These are phyloP conservation scores for Taphrina pruni DNA, from an alignment of 1,139 yeast genomes.

Conservation along the genomic window DNA sequence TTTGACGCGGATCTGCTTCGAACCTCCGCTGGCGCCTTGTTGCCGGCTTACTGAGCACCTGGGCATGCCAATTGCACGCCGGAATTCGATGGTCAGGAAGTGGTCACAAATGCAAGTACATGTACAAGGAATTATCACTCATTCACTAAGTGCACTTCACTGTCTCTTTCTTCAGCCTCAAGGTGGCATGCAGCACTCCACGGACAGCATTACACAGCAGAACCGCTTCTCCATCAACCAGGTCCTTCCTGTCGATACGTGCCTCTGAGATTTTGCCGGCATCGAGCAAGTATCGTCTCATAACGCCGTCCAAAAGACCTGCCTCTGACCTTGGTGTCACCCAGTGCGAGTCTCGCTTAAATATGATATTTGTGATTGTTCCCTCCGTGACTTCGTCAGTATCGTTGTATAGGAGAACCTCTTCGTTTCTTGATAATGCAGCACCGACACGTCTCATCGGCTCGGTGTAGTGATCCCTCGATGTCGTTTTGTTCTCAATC, in stretches of 20 bases:
- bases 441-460: conserved; percentile 61
- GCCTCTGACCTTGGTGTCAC: conserved; percentile 74
- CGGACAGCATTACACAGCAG: conserved; percentile 79
- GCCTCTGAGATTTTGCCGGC: conserved; percentile 65
- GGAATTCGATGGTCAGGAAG: no score
- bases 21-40: no score
- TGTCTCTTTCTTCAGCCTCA: background rate
- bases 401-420: conserved; percentile 72
- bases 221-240: conserved; percentile 68
- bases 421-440: conserved; percentile 59
- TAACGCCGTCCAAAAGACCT: conserved; percentile 89
- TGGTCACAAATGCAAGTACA: no score
- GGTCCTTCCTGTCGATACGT: conserved; percentile 55
- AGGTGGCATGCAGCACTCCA: conserved; percentile 55
- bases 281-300: conserved; percentile 67
- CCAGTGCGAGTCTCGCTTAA: conserved; percentile 65
- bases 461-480: conserved; percentile 64
- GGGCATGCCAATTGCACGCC: no score
- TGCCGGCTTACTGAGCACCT: no score
- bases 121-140: background rate
- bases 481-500: conserved; percentile 88
- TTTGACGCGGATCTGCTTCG: background rate
- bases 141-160: background rate
- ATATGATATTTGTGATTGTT: conserved; percentile 80
- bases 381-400: conserved; percentile 77